These are phyloP conservation scores for Triticum dicoccoides DNA, from an alignment of 176 grass and related monocot genomes.

Conservation along the genomic window DNA sequence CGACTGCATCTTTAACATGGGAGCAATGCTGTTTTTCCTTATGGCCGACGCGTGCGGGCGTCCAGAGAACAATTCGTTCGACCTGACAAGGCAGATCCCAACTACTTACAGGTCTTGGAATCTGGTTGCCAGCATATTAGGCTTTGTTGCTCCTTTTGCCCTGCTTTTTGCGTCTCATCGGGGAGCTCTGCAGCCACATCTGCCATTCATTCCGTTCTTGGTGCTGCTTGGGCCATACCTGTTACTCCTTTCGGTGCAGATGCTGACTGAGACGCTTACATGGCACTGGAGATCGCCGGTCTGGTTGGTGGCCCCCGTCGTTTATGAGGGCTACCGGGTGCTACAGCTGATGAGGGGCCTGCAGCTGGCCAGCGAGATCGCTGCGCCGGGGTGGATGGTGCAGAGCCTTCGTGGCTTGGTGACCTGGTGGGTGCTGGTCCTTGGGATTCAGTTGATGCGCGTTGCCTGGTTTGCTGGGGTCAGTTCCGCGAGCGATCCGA, in stretches of 20 bases:
- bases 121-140: conserved; percentile 47
- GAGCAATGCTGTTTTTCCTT: conserved; percentile 88
- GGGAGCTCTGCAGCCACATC: conserved; percentile 59
- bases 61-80: conserved; percentile 35
- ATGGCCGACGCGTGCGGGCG: conserved; percentile 84
- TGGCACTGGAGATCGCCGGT: conserved; percentile 94
- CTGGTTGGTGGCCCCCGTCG: conserved; percentile 82
- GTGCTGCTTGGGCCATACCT: conserved; percentile 84
- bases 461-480: conserved; percentile 84
- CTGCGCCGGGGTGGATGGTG: conserved; percentile 79
- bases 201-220: conserved; percentile 61
- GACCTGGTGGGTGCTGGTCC: conserved; percentile 93
- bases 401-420: conserved; percentile 76
- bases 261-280: conserved; percentile 82
- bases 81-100: conserved; percentile 48
- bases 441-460: conserved; percentile 88
- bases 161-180: conserved; percentile 47
- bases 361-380: conserved; percentile 63
- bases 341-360: conserved; percentile 93
- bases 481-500: conserved; percentile 36
- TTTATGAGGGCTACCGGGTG: conserved; percentile 83
- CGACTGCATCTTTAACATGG: conserved; percentile 93
- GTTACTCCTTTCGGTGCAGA: conserved; percentile 70
- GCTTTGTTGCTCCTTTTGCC: conserved; percentile 59
- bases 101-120: conserved; percentile 71